Evolutionary conservation across 1,139 yeast species (phyloP).

Genomic region (Pichia sp.): DNA sequence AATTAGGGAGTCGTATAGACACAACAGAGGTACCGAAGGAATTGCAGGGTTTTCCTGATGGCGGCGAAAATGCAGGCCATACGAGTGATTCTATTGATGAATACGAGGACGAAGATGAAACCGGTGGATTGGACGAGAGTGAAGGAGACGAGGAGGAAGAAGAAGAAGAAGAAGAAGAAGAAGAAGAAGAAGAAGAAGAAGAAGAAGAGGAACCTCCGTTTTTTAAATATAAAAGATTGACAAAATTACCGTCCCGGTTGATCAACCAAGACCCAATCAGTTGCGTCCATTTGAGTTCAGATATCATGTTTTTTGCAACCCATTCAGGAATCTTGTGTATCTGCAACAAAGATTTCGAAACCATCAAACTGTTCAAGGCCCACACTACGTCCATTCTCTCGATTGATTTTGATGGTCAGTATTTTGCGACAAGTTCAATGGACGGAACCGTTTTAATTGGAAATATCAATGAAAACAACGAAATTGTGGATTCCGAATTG

Average conservation of each 20-base stretch:
- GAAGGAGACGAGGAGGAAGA: constrained; percentile 24
- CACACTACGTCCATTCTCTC: constrained; percentile 81
- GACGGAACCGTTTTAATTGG: constrained; percentile 91
- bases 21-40: too few relatives aligned
- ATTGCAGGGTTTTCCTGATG: too few relatives aligned
- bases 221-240: constrained; percentile 63
- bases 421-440: constrained; percentile 81
- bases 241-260: constrained; percentile 55
- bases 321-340: constrained; percentile 81
- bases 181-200: constrained; percentile 11
- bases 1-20: too few relatives aligned
- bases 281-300: constrained; percentile 49
- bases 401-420: constrained; percentile 61
- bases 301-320: constrained; percentile 71
- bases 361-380: constrained; percentile 67
- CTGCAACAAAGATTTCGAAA: constrained; percentile 46
- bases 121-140: neutral
- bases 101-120: constrained; percentile 14
- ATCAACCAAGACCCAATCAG: constrained; percentile 75
- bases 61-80: neutral
- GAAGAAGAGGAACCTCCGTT: constrained; percentile 63
- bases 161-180: constrained; percentile 21
- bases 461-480: neutral
- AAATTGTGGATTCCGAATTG: constrained; percentile 5
- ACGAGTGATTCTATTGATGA: neutral